phyloP scores from a whole-genome alignment of 2,329 filamentous ascomycete species.

The Gnomoniopsis sp. region DNA sequence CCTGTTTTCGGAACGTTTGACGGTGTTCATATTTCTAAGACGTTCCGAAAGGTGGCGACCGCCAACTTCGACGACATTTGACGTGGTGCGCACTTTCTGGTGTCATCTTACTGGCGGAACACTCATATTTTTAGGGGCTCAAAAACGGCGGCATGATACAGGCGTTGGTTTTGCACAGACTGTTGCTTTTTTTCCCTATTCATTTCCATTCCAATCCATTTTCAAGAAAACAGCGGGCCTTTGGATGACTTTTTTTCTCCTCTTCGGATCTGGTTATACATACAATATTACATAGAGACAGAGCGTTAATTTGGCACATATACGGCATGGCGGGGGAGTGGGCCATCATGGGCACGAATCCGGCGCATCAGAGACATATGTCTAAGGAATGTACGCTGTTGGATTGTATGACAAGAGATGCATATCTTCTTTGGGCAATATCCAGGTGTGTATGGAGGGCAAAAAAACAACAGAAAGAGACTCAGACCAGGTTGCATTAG shows the following conservation, averaged over 20 bases:
- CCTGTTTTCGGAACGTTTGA: background rate
- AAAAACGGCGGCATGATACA: background rate
- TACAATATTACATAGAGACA: background rate
- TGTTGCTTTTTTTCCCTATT: background rate
- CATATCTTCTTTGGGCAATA: background rate
- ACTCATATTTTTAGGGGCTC: background rate
- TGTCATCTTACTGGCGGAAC: background rate
- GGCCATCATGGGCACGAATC: background rate
- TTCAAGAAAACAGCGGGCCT: background rate
- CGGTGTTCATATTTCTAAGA: background rate
- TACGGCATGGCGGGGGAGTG: background rate
- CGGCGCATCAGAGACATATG: background rate
- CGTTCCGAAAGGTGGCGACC: background rate
- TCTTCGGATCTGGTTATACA: background rate
- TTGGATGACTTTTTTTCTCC: too few species aligned
- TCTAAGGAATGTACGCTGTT: background rate
- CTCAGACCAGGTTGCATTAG: background rate
- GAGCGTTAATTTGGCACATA: background rate
- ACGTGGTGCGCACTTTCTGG: background rate
- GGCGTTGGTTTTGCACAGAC: background rate
- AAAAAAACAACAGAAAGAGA: background rate
- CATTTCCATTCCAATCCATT: too few species aligned
- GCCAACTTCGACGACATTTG: background rate
- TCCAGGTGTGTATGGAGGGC: background rate
- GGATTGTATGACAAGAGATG: background rate